These are phyloP conservation scores for Pestalotiopsis fici DNA, from an alignment of 2,329 filamentous ascomycete genomes.

Conservation along the genomic window DNA sequence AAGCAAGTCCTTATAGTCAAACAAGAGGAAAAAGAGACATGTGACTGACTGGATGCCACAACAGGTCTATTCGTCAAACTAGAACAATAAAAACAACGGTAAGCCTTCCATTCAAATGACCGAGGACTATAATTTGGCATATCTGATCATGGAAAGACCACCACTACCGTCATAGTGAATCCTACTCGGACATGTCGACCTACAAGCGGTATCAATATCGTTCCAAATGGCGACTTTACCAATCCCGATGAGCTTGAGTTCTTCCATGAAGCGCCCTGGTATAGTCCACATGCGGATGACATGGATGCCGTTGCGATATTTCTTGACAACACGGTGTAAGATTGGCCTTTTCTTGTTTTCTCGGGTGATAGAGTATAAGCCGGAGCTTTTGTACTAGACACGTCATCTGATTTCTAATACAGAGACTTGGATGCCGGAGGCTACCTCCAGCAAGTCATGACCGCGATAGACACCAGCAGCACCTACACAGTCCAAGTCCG, in stretches of 20 bases:
- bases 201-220: not conserved
- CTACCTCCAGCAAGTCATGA: not conserved
- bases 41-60: not conserved
- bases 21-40: no score
- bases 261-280: not conserved
- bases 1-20: no score
- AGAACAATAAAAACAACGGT: not conserved
- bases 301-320: not conserved
- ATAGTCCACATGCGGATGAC: not conserved
- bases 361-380: not conserved
- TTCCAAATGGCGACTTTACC: not conserved
- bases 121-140: not conserved
- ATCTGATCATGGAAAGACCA: not conserved
- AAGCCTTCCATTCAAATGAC: not conserved
- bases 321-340: not conserved
- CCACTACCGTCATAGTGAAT: not conserved
- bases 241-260: not conserved
- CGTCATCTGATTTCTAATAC: not conserved
- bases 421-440: not conserved
- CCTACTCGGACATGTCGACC: not conserved
- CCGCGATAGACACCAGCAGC: not conserved
- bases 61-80: not conserved
- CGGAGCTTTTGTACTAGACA: not conserved
- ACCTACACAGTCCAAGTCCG: not conserved
- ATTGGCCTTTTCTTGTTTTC: constrained; percentile 9